Evolutionary conservation across 345 rosid species (phyloP), one percentile per base, ranked within the genome.

Genomic region (Brassica cretica): DNA sequence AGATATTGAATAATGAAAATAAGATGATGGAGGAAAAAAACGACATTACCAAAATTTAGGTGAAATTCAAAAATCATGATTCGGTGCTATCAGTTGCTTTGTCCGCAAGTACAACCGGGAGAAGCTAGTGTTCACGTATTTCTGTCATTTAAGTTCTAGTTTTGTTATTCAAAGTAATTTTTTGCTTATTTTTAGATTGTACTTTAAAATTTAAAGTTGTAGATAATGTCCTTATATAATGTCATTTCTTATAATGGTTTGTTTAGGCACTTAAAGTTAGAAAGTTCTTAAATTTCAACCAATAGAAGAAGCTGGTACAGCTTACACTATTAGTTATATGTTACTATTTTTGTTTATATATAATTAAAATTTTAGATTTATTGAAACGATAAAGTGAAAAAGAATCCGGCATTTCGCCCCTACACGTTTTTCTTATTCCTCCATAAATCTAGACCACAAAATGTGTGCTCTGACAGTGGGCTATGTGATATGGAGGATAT

Each of bases 31-130:
- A 33, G 53, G 32, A 58, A 70, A 58, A 66, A 71, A 19, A 35
- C 11, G 65, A 71, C 58, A 58, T 58, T 14, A 32, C 74, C 74
- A 6, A 35, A n/a, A 60, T 4, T 60, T 60, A 60, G 32, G 15
- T 60, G 33, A 60, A 24, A 46, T 14, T 46, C 5, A 46, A 46
- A 46, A 46, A 46, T 46, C 16, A 46, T 12, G 53, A 46, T 46
- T 46, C 53, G 53, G 53, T 35, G 16, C 53, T 46, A 46, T 46
- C 53, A 46, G 55, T 35, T 61, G 4, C 5, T n/a, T 41, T 61
- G 59, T 41, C 35, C 35, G 68, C 16, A 41, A 61, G 8, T 41
- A 30, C 41, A 35, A 60, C 58, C 10, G 25, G 9, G 32, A 37
- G 3, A 37, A 37, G 75, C n/a, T 24, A 56, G 25, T 4, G 75